These are phyloP conservation scores for Jimgerdemannia flammicorona DNA, from an alignment of 192 early-diverging fungal genomes.

Conservation along the genomic window DNA sequence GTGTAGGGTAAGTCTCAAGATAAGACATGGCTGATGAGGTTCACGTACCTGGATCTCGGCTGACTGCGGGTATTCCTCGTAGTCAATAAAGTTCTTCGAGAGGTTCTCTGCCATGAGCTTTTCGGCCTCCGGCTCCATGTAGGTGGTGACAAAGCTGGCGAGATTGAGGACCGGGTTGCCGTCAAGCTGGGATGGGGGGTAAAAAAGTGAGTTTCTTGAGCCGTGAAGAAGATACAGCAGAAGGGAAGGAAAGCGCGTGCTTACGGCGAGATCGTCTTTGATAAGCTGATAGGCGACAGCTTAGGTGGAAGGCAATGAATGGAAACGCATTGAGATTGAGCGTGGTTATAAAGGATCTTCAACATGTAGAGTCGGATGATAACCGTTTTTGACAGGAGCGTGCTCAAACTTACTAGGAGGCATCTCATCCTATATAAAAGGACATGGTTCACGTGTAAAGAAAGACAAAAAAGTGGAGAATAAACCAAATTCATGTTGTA, in stretches of 20 bases:
- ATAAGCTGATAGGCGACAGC: conserved; percentile 31
- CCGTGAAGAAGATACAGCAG: neutral
- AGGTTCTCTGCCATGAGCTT: conserved; percentile 73
- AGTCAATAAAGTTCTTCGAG: conserved; percentile 67
- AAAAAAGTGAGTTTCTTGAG: neutral
- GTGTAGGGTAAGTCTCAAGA: neutral
- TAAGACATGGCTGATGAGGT: too few relatives aligned
- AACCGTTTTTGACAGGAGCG: neutral
- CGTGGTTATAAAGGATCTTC: neutral
- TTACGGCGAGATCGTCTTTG: conserved; percentile 29
- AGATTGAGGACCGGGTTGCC: conserved; percentile 75
- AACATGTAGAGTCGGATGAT: neutral
- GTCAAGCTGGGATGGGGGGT: conserved; percentile 48
- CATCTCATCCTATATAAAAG: neutral
- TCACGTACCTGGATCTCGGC: conserved; percentile 30
- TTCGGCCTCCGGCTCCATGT: conserved; percentile 78
- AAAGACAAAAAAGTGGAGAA: neutral
- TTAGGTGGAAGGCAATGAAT: neutral
- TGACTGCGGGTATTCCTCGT: conserved; percentile 42
- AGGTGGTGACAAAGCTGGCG: conserved; percentile 69
- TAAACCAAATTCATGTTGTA: neutral
- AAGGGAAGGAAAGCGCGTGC: neutral
- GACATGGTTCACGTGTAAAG: neutral
- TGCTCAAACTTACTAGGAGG: neutral
- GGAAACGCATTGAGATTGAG: too few relatives aligned